These are phyloP conservation scores for Carex littledalei DNA, from an alignment of 176 grass and related monocot species.

Conservation along the genomic window DNA sequence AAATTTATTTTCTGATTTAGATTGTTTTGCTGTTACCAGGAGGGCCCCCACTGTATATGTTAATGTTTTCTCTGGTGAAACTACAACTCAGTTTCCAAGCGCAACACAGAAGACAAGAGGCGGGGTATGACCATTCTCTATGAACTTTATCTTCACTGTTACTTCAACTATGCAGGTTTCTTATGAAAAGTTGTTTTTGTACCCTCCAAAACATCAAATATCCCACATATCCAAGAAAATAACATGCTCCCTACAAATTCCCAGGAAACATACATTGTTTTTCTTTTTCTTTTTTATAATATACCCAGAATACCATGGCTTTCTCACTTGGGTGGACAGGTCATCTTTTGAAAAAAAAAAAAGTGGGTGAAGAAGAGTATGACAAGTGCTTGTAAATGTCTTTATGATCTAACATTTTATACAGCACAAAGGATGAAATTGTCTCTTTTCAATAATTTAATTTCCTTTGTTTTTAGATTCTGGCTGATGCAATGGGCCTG, in stretches of 20 bases:
- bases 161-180: not conserved
- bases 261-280: not conserved
- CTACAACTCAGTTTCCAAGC: slow-evolving; percentile 66
- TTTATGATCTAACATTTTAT: not conserved
- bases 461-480: slow-evolving; percentile 46
- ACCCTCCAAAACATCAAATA: not conserved
- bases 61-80: slow-evolving; percentile 81
- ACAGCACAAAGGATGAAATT: not conserved
- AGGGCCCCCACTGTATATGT: slow-evolving; percentile 64
- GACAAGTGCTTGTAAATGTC: not conserved
- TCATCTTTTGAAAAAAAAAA: not conserved
- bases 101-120: slow-evolving; percentile 52
- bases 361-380: not conserved
- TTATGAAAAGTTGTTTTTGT: not conserved
- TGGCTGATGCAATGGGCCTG: slow-evolving; percentile 94
- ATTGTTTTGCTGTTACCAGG: slow-evolving; percentile 26
- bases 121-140: slow-evolving; percentile 55
- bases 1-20: not conserved
- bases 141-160: slow-evolving; percentile 4
- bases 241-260: not conserved
- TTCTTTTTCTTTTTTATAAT: not conserved
- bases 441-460: slow-evolving; percentile 17
- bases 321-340: not conserved
- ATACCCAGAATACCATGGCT: not conserved
- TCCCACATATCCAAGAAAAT: not conserved